Base-by-base conservation (phyloP, 2,329 filamentous ascomycete genomes). In the Catunica adiposa region DNA sequence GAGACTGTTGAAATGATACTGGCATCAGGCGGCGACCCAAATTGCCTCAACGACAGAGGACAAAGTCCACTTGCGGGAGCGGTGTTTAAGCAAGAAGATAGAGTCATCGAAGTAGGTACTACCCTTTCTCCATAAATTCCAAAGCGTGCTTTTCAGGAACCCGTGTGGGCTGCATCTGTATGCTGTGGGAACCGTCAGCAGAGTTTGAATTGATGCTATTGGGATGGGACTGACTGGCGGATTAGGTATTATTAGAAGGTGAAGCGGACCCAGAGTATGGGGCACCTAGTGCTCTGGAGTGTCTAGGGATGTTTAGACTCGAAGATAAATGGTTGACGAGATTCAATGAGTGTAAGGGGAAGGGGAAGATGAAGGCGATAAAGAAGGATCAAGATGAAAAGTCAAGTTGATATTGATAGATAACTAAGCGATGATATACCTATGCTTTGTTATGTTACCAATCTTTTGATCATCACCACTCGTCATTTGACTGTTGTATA, bases 41-140 rank as follows among this genome's bases (percentile, higher is more conserved):
- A 87, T 65, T 71, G 75, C 1, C 63, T 86, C 26, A 87, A 87
- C 60, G 83, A 82, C 59, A 68, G 77, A 47, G 79, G 79, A 0
- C 84, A 87, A 67, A 84, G 80, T 59, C 79, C 80, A 0, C 70
- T 87, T 2, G 82, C 83, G 0, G 83, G 84, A 0, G 83, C 83
- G 0, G 79, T 87, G 7, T 87, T 87, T 66, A 87, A 87, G 66
- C 78, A 78, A 9, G 80, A 83, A 63, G 74, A 77, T 55, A 76
- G 75, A 3, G 78, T 86, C 2, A 74, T 86, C 8, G 76, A 77
- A 64, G 74, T 77, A 58, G 53, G 65, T 59, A 11, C 9, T 11
- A 48, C 44, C 23, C n/a, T 25, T n/a, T 6, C n/a, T 15, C 20
- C 8, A 25, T 48, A 8, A 11, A 48, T 9, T 9, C 8, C 23